Evolutionary conservation across 2,329 filamentous ascomycete genomes (phyloP).

Genomic region (Neospermospora avenae): DNA sequence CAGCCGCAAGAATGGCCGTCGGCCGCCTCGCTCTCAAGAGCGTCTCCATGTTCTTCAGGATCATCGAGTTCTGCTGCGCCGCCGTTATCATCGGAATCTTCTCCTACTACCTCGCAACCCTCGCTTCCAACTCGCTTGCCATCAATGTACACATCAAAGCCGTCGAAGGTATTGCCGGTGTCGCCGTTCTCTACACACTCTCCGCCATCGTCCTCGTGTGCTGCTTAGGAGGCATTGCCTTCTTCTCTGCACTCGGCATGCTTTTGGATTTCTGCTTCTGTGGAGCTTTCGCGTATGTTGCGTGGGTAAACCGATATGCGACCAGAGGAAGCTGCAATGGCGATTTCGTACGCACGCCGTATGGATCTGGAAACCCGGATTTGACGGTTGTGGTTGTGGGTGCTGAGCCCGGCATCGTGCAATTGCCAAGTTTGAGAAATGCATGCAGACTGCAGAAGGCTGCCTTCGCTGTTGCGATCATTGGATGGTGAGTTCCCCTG

Average conservation of each 20-base stretch:
- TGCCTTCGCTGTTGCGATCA: slow-evolving; percentile 72
- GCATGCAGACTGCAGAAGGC: slow-evolving; percentile 77
- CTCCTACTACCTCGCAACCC: slow-evolving; percentile 78
- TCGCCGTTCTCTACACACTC: slow-evolving; percentile 70
- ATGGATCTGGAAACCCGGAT: slow-evolving; percentile 60
- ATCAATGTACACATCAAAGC: slow-evolving; percentile 68
- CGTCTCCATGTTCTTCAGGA: slow-evolving; percentile 68
- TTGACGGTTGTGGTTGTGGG: slow-evolving; percentile 47
- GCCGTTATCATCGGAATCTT: slow-evolving; percentile 74
- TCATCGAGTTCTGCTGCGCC: slow-evolving; percentile 69
- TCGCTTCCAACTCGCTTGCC: slow-evolving; percentile 58
- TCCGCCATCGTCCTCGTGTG: slow-evolving; percentile 72
- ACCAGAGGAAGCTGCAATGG: slow-evolving; percentile 59
- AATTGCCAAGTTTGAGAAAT: slow-evolving; percentile 45
- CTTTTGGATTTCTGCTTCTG: slow-evolving; percentile 74
- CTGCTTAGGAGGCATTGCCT: slow-evolving; percentile 70
- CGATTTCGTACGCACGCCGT: slow-evolving; percentile 56
- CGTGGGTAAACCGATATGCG: slow-evolving; percentile 68
- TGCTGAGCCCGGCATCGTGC: slow-evolving; percentile 43
- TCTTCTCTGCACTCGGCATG: slow-evolving; percentile 72
- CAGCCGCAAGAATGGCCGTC: slow-evolving; percentile 49
- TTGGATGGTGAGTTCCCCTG: slow-evolving; percentile 61
- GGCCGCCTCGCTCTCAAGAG: slow-evolving; percentile 64
- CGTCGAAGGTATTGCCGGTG: slow-evolving; percentile 75
- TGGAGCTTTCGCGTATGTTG: slow-evolving; percentile 78